Evolutionary conservation across 768 basidiomycete species (phyloP).

Genomic region (Kwoniella sp.): DNA sequence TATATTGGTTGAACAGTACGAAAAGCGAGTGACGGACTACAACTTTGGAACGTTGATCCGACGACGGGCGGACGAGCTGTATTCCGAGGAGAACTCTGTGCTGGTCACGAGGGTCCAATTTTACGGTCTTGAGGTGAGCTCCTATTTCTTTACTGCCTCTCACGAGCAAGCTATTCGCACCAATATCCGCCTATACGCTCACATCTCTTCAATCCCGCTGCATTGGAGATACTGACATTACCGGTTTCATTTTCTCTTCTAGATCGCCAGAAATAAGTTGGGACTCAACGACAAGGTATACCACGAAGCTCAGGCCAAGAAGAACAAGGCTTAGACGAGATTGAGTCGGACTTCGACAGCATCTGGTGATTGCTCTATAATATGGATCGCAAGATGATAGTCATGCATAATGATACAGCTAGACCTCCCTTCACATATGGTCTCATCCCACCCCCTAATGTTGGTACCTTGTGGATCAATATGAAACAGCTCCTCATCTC

Average conservation of each 20-base stretch:
- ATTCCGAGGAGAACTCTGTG: slow-evolving; percentile 88
- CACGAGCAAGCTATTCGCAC: not conserved
- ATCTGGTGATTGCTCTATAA: too few species aligned
- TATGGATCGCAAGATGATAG: not conserved
- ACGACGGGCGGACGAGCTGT: slow-evolving; percentile 74
- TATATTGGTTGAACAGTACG: slow-evolving; percentile 64
- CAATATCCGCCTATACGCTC: not conserved
- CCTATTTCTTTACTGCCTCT: not conserved
- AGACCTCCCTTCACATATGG: not conserved
- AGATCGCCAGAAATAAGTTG: slow-evolving; percentile 85
- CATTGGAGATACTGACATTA: not conserved
- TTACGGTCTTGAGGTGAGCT: slow-evolving; percentile 80
- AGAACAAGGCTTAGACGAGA: slow-evolving; percentile 56
- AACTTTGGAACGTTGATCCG: slow-evolving; percentile 97
- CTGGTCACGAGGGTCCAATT: slow-evolving; percentile 79
- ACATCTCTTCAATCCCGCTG: not conserved
- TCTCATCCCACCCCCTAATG: too few species aligned
- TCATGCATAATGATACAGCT: not conserved
- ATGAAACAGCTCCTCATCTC: too few species aligned
- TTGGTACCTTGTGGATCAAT: too few species aligned
- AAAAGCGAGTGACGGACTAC: slow-evolving; percentile 85
- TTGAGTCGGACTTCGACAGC: not conserved
- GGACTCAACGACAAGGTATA: slow-evolving; percentile 88
- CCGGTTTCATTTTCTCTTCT: not conserved
- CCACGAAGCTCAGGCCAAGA: slow-evolving; percentile 71